Base-by-base conservation (phyloP, 2,329 filamentous ascomycete species). In the Fusarium foetens region DNA sequence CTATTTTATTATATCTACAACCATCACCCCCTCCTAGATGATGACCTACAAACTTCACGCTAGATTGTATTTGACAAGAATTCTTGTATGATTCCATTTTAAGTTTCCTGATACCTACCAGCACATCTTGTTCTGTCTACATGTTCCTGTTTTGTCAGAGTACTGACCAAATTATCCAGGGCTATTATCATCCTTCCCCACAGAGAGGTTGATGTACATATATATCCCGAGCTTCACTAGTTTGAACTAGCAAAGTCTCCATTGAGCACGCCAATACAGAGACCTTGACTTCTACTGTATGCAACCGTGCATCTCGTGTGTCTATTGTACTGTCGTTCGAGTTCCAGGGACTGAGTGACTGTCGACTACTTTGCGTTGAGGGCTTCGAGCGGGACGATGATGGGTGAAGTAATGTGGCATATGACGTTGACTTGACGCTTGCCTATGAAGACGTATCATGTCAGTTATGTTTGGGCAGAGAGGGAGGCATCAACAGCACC, bases 51-150 rank as follows among this genome's bases (percentile, higher is more conserved):
- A 74, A 76, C 79, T 77, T 72, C 71, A 83, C 82, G 83, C 83
- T 84, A 84, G 82, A 84, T 85, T 83, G 83, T 84, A 85, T 83
- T 82, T 84, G 83, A 85, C 78, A 76, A 80, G 78, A 67, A 55
- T 63, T 55, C 74, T 80, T 80, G 79, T 51, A 74, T 82, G 80
- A 81, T 81, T 70, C 70, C 63, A 73, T 77, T 68, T 78, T 68
- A 73, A 73, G 73, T 81, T 81, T 77, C 71, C 80, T 81, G 79
- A 81, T 49, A 33, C 33, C 5, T 19, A 25, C 25, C n/a, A 5
- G 10, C 16, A 27, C 12, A 52, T 21, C 29, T 43, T 41, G 21
- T 36, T 64, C 38, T 11, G 31, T 43, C 21, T 66, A 21, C n/a
- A 39, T 49, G 10, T 31, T 35, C 25, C 41, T 31, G 8, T 38